Percentiles rank a stretch among this genome's conserved stretches.
phyloP scores from a whole-genome alignment of 805 yeast species.

The Torulaspora delbrueckii region DNA sequence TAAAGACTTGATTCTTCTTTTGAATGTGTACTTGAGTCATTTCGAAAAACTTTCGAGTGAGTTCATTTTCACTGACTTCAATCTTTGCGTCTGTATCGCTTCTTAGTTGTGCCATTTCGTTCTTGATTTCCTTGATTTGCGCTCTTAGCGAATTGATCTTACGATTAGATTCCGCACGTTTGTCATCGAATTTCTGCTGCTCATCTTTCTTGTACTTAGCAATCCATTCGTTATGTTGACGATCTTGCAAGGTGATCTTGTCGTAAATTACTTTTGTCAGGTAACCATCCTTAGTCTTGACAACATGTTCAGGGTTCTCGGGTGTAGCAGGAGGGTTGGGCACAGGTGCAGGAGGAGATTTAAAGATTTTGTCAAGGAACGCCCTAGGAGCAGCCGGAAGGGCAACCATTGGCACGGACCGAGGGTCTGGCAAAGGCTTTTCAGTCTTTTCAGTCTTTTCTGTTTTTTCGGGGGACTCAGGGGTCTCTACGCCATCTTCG shows the following conservation, averaged over 20 bases:
- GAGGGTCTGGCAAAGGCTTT: constrained; percentile 6
- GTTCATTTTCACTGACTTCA: constrained; percentile 23
- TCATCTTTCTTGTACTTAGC: constrained; percentile 14
- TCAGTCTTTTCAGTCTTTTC: background rate
- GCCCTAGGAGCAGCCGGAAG: constrained; percentile 10
- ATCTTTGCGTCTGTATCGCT: constrained; percentile 23
- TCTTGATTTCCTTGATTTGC: constrained; percentile 20
- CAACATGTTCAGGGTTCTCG: constrained; percentile 29
- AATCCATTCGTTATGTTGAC: constrained; percentile 21
- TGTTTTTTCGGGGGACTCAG: background rate
- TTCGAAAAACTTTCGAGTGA: constrained; percentile 23
- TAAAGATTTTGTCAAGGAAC: constrained; percentile 4
- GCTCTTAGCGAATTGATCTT: constrained; percentile 19
- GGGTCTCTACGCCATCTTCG: background rate
- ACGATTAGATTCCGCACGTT: constrained; percentile 20
- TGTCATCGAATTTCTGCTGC: constrained; percentile 19
- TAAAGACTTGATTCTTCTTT: constrained; percentile 24
- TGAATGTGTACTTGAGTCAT: constrained; percentile 19
- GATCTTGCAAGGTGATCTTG: constrained; percentile 22
- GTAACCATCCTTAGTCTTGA: constrained; percentile 22
- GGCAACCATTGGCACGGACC: constrained; percentile 19
- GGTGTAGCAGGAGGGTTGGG: constrained; percentile 29
- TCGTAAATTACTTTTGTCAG: constrained; percentile 32
- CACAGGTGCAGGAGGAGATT: constrained; percentile 2
- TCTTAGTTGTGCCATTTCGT: constrained; percentile 22